Percentiles rank a stretch among this genome's conserved stretches.
phyloP scores from a whole-genome alignment of 176 grass and related monocot species.

The Oryza nivara region DNA sequence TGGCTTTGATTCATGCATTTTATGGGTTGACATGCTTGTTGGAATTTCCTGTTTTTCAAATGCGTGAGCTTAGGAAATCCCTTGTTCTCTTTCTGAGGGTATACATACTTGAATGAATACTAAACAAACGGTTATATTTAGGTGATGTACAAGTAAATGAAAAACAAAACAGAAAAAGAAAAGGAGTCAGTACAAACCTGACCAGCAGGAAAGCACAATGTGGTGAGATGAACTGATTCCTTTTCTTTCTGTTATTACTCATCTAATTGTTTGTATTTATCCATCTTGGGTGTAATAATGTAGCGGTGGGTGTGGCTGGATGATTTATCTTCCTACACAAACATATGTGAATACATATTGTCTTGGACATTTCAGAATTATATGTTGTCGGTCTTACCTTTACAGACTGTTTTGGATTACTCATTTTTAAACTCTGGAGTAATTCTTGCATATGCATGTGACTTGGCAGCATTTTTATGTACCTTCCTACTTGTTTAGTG shows the following conservation, averaged over 20 bases:
- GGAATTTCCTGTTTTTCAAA: conserved; percentile 33
- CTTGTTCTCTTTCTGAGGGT: conserved; percentile 51
- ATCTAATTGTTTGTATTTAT: conserved; percentile 34
- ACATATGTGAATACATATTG: neutral
- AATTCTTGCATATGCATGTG: neutral
- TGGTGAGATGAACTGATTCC: conserved; percentile 64
- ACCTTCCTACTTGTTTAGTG: neutral
- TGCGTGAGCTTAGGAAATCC: conserved; percentile 27
- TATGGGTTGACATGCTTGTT: conserved; percentile 24
- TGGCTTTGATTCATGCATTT: conserved; percentile 10
- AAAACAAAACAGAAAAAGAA: conserved; percentile 83
- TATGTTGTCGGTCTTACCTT: neutral
- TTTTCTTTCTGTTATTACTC: conserved; percentile 60
- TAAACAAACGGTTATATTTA: conserved; percentile 64
- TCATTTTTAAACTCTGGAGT: neutral
- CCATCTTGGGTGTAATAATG: conserved; percentile 26
- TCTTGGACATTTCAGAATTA: neutral
- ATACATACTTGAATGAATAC: conserved; percentile 58
- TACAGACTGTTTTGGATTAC: neutral
- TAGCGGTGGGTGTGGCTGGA: neutral
- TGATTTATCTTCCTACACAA: conserved; percentile 11
- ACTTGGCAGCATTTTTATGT: neutral
- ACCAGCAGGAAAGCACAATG: conserved; percentile 63
- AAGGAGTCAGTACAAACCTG: conserved; percentile 70
- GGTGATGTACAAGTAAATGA: conserved; percentile 73